Conservation (phyloP, 352 stramenopile genomes). For the Pythium aristosporum region DNA sequence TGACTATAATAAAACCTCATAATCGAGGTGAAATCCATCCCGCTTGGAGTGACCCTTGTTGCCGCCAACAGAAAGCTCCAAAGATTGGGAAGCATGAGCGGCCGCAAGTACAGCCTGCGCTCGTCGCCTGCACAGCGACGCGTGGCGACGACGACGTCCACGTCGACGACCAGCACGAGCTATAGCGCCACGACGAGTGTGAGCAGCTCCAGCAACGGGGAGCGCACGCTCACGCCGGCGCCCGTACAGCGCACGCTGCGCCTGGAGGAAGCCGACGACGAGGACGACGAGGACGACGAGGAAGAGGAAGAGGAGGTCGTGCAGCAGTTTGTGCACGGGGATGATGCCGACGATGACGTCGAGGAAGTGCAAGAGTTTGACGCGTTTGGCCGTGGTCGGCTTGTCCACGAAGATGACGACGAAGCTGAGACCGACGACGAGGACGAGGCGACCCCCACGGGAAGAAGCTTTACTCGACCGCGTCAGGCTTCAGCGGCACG, state of each 20-base stretch:
- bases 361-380: conserved; percentile 33
- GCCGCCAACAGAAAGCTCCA: conserved; percentile 7
- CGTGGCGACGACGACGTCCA: conserved; percentile 10
- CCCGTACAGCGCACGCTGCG: conserved; percentile 64
- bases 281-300: conserved; percentile 41
- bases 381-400: conserved; percentile 20
- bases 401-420: conserved; percentile 24
- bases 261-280: conserved; percentile 41
- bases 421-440: conserved; percentile 18
- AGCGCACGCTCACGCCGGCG: conserved; percentile 41
- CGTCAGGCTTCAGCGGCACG: neutral
- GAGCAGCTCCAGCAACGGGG: conserved; percentile 19
- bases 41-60: neutral
- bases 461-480: neutral
- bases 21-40: conserved; percentile 13
- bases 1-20: conserved; percentile 15
- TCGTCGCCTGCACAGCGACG: conserved; percentile 23
- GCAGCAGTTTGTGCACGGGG: conserved; percentile 17
- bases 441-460: neutral
- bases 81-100: conserved; percentile 14
- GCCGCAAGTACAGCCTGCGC: conserved; percentile 37
- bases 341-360: conserved; percentile 38
- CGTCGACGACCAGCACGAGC: conserved; percentile 14
- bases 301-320: conserved; percentile 41
- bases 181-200: conserved; percentile 18